Evolutionary conservation across 2,329 filamentous ascomycete species (phyloP), one percentile per base, ranked within the genome.

Genomic region (Proliferodiscus dingleyae): DNA sequence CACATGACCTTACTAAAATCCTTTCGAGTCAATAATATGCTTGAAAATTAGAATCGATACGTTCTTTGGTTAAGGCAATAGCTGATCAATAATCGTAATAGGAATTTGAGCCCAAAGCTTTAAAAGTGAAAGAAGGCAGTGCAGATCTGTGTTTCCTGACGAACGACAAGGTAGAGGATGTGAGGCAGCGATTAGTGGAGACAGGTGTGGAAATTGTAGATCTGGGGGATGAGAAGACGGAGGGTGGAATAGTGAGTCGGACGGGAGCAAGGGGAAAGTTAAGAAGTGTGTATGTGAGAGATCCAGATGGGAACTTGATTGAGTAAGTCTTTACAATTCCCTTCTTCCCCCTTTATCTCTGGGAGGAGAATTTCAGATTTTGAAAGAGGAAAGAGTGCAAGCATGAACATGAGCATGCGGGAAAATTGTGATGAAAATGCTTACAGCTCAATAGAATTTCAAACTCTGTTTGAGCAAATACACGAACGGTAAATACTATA

Each of bases 261-360:
- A 81, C 74, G 0, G 80, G 80, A 2, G 78, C 80, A 0, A 64
- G 66, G 43, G 77, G 78, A 0, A 70, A 64, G 45, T 63, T 83
- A 36, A 65, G 69, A 42, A 82, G 78, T 59, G 66, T 83, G 2
- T 83, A 82, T 61, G 70, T 78, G 41, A 66, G 78, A 29, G 79
- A 83, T 61, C 77, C 77, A 2, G 80, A 83, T 62, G 75, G 73
- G 4, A 82, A 81, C 59, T 54, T 83, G 52, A 71, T 83, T 32
- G 79, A 83, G 78, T 83, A 41, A 54, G 53, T 56, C n/a, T n/a
- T n/a, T n/a, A n/a, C n/a, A n/a, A n/a, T n/a, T n/a, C n/a, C n/a
- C 4, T 33, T 9, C 5, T 8, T 21, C 29, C 21, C 23, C 34
- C 23, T 28, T 23, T 38, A 9, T 41, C 11, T 26, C 33, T 37